Conservation (phyloP, 768 basidiomycete genomes). For the Zangia roseola region DNA sequence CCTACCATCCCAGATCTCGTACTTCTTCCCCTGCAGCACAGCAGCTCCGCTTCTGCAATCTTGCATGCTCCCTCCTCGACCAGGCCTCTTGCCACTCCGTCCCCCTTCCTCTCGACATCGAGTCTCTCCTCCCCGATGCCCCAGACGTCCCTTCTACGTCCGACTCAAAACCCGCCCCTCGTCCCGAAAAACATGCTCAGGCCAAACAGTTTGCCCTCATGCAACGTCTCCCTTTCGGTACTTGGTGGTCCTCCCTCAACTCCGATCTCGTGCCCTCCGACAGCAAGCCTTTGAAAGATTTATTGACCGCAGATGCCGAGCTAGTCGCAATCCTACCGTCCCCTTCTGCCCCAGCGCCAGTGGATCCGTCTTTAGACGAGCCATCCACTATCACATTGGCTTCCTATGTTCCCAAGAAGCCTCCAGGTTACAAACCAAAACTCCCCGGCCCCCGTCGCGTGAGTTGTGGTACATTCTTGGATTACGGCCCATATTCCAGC, state of each 20-base stretch:
- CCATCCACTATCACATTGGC: conserved; percentile 46
- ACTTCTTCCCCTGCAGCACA: conserved; percentile 62
- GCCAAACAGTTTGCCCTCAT: conserved; percentile 71
- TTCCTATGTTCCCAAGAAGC: conserved; percentile 50
- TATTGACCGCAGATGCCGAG: conserved; percentile 68
- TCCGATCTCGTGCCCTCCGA: conserved; percentile 40
- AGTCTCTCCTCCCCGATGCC: conserved; percentile 39
- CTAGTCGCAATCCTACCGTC: conserved; percentile 73
- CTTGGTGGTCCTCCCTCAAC: conserved; percentile 76
- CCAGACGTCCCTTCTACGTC: conserved; percentile 21
- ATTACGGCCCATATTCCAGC: conserved; percentile 73
- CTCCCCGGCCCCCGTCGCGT: conserved; percentile 53
- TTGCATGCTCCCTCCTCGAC: conserved; percentile 69
- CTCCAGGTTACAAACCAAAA: conserved; percentile 40
- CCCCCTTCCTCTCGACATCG: conserved; percentile 45
- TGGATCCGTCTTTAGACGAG: conserved; percentile 28
- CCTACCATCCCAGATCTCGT: conserved; percentile 62
- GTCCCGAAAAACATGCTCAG: conserved; percentile 31
- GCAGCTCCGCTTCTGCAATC: conserved; percentile 72
- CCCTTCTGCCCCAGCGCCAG: conserved; percentile 38
- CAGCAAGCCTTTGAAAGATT: conserved; percentile 43
- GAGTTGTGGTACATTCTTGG: conserved; percentile 66
- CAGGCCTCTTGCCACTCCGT: conserved; percentile 57
- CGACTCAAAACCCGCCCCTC: conserved; percentile 21
- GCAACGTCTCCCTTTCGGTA: conserved; percentile 73